Evolutionary conservation across 2,329 filamentous ascomycete species (phyloP).

Genomic region (Exophiala alcalophila): DNA sequence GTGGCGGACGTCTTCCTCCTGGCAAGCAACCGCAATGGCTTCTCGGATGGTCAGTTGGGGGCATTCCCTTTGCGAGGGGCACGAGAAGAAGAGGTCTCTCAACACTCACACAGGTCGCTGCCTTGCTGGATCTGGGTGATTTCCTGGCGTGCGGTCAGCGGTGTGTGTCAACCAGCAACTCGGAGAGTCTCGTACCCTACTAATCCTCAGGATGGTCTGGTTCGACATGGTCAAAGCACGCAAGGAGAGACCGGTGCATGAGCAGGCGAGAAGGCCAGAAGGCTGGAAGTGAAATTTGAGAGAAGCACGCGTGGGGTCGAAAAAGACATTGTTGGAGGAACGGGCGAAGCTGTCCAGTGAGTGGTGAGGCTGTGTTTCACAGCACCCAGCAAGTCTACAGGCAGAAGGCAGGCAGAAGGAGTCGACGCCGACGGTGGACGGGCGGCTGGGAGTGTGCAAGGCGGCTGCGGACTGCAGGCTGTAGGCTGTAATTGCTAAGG

Average conservation of each 20-base stretch:
- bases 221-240: slow-evolving; percentile 61
- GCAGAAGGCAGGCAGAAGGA: no score
- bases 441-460: no score
- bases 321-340: slow-evolving; percentile 17
- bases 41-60: slow-evolving; percentile 17
- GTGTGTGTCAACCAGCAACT: slow-evolving; percentile 21
- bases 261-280: slow-evolving; percentile 2
- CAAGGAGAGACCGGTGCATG: slow-evolving; percentile 6
- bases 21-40: slow-evolving; percentile 79
- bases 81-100: slow-evolving; percentile 1
- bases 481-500: no score
- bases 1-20: slow-evolving; percentile 83
- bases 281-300: slow-evolving; percentile 1
- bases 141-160: slow-evolving; percentile 58
- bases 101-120: slow-evolving; percentile 71
- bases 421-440: neutral
- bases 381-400: no score
- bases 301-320: slow-evolving; percentile 2
- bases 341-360: neutral
- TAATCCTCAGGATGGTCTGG: slow-evolving; percentile 84
- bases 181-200: slow-evolving; percentile 58
- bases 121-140: slow-evolving; percentile 79
- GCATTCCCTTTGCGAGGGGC: neutral
- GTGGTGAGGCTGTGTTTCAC: slow-evolving; percentile 25
- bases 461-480: no score